Percentiles rank a stretch among this genome's conserved stretches.
Conservation (phyloP, 2,329 filamentous ascomycete genomes). For the Epichloe sp. region DNA sequence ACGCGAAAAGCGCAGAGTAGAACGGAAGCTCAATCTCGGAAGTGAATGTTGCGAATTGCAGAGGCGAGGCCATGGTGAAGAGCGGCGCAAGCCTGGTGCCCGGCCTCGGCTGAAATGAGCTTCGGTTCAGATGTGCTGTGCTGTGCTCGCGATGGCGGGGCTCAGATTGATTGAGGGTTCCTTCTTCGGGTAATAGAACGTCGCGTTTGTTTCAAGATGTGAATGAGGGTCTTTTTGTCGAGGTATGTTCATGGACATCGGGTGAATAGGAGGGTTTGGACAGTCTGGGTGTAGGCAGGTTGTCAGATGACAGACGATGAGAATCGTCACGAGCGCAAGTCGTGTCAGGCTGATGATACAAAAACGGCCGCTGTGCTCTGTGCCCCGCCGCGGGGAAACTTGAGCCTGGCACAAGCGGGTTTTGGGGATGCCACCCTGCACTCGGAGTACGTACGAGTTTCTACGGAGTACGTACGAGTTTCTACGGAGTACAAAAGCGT, state of each 20-base stretch:
- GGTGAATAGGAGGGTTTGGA: not conserved
- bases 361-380: not conserved
- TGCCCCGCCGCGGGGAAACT: constrained; percentile 13
- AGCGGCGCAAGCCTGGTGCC: not conserved
- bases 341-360: constrained; percentile 8
- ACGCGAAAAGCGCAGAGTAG: constrained; percentile 80
- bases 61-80: constrained; percentile 34
- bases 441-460: too few species aligned
- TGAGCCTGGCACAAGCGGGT: too few species aligned
- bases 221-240: not conserved
- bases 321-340: constrained; percentile 10
- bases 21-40: constrained; percentile 94
- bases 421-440: too few species aligned
- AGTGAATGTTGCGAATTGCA: constrained; percentile 74
- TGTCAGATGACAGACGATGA: constrained; percentile 12
- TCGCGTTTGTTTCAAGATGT: not conserved
- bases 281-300: not conserved
- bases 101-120: not conserved
- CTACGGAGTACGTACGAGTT: too few species aligned
- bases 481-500: too few species aligned
- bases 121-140: not conserved
- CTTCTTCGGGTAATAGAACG: not conserved
- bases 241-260: not conserved
- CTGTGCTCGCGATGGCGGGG: not conserved
- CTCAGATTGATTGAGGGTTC: not conserved